Evolutionary conservation across 2,329 filamentous ascomycete genomes (phyloP).

Genomic region (Graphilbum ipis-grandicollis): DNA sequence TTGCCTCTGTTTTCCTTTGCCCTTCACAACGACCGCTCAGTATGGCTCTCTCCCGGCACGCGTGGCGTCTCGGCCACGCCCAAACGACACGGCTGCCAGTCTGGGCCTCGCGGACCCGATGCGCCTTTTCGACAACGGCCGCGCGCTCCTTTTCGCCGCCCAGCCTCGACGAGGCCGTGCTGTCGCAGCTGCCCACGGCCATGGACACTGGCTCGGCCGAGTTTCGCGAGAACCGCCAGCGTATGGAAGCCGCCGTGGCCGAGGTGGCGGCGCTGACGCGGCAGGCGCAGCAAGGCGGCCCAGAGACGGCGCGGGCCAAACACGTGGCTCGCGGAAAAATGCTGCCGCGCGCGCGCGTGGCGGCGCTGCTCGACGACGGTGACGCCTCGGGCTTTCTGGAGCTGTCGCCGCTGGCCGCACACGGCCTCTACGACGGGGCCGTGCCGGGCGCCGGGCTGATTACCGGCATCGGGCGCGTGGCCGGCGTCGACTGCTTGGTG

Average conservation of each 20-base stretch:
- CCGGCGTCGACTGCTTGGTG: slow-evolving; percentile 82
- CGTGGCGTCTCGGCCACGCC: too few species aligned
- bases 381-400: slow-evolving; percentile 63
- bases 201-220: slow-evolving; percentile 64
- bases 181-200: slow-evolving; percentile 60
- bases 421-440: slow-evolving; percentile 71
- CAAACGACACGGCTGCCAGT: too few species aligned
- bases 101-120: too few species aligned
- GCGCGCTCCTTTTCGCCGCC: slow-evolving; percentile 51
- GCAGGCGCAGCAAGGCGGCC: slow-evolving; percentile 57
- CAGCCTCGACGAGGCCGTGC: slow-evolving; percentile 59
- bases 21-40: too few species aligned
- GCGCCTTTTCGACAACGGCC: too few species aligned
- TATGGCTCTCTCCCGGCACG: too few species aligned
- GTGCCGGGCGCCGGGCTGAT: slow-evolving; percentile 84
- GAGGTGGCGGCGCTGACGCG: slow-evolving; percentile 53
- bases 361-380: slow-evolving; percentile 73
- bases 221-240: slow-evolving; percentile 62
- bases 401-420: slow-evolving; percentile 77
- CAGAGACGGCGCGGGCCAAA: slow-evolving; percentile 70
- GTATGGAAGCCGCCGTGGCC: slow-evolving; percentile 55
- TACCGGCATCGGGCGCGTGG: slow-evolving; percentile 76
- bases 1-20: too few species aligned
- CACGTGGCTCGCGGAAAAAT: slow-evolving; percentile 82
- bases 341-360: slow-evolving; percentile 78